Base-by-base conservation (phyloP, 768 basidiomycete species). In the Trametopsis cervina region DNA sequence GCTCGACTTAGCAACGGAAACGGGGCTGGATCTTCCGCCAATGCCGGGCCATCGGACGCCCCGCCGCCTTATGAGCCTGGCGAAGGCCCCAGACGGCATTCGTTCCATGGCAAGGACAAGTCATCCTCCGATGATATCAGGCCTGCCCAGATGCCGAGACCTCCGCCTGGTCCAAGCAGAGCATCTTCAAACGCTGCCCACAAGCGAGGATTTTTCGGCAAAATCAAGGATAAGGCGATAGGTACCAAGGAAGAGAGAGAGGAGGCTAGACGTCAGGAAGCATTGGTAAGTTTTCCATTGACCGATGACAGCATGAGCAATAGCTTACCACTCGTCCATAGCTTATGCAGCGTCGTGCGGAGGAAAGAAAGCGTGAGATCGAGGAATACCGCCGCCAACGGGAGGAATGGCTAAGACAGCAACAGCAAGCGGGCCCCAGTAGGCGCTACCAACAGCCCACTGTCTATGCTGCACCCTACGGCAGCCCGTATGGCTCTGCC, bases 201-300 rank as follows among this genome's bases (percentile, higher is more conserved):
- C 7, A 59, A 67, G 41, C 66, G 75, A 22, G 76, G 82, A 0
- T 67, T 85, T 52, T 69, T 86, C 53, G 75, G 71, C 1, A 80
- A 72, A 56, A 49, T 85, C 54, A 84, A 81, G 57, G 81, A 84
- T 56, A 81, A 77, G 57, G 69, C 77, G 0, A 74, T 78, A 11
- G 78, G 78, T 1, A 82, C 80, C 2, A 80, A 78, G 60, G 81
- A 83, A 55, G 81, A 83, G 61, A 68, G 81, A 4, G 76, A 80
- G 57, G 68, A 69, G 38, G 63, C 66, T 22, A 68, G 54, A 55
- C 62, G 57, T 15, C 58, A 66, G 40, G 57, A 58, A 46, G 62
- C 37, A 39, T 26, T 54, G 41, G 55, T 60, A 43, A 29, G 55
- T 45, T 25, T 21, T 17, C 40, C 21, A 15, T 23, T 15, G 13